Evolutionary conservation across 2,329 filamentous ascomycete genomes (phyloP), one percentile per base, ranked within the genome.

Genomic region (Xylariaceae sp.): DNA sequence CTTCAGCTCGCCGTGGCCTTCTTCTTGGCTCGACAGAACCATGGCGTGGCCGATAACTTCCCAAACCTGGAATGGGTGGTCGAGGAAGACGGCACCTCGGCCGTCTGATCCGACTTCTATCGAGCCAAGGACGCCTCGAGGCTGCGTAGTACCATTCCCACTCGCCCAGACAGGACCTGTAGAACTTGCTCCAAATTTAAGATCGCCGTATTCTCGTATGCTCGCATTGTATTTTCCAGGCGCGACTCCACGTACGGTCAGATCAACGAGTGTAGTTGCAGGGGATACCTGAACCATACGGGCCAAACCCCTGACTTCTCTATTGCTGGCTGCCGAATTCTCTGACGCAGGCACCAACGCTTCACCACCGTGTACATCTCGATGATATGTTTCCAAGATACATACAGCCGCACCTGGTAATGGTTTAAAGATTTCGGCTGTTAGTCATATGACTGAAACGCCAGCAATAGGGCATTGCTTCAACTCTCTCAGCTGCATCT

Each of bases 1-100:
- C 58, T 76, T 75, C 56, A 84, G 69, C 61, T 79, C 75, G 45
- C 73, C 73, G 1, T 82, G 78, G 47, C 72, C 72, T 55, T 83
- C 79, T 47, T 80, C 71, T 66, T 82, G 74, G 50, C 64, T 83
- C 36, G 88, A 86, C 39, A 97, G 82, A 37, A 95, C 86, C 74
- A 98, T 86, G 60, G 90, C 90, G 62, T 91, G 84, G 22, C 93
- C 93, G 67, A 97, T 95, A 65, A 95, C 79, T 69, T 98, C 92
- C 93, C 92, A 97, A 42, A 97, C 85, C 64, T 92, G 83, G 50
- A 97, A 83, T 0, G 82, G 78, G 54, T 81, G 83, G 63, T 95
- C 89, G 52, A 95, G 62, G 65, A 97, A 95, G 12, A 84, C 81
- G 54, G 80, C 82, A 5, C 90, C 92, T 22, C 83, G 77, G 10